These are phyloP conservation scores for Tylopilus plumbeoviolaceoides DNA, from an alignment of 768 basidiomycete genomes.

Conservation along the genomic window DNA sequence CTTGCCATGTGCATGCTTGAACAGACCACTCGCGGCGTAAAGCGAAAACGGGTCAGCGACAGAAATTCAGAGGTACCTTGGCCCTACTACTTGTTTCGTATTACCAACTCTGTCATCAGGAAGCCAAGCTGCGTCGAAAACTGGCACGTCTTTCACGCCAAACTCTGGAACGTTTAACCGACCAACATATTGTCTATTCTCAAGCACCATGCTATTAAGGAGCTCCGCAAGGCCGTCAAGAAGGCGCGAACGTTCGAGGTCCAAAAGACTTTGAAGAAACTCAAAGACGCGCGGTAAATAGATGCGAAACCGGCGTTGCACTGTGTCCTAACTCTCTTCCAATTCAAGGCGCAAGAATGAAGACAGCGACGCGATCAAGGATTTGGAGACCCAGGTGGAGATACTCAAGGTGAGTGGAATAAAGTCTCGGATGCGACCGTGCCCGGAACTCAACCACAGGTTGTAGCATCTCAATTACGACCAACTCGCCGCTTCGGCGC, in stretches of 20 bases:
- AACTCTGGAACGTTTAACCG: slow-evolving; percentile 5
- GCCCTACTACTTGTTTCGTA: not conserved
- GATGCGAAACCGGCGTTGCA: not conserved
- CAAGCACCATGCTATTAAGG: slow-evolving; percentile 74
- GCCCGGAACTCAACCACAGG: not conserved
- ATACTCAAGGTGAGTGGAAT: slow-evolving; percentile 56
- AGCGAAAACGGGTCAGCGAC: slow-evolving; percentile 41
- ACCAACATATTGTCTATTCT: slow-evolving; percentile 11
- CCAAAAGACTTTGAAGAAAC: slow-evolving; percentile 76
- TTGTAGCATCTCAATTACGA: slow-evolving; percentile 56
- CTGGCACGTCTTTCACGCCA: slow-evolving; percentile 41
- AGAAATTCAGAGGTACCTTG: slow-evolving; percentile 31
- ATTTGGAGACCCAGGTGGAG: slow-evolving; percentile 58
- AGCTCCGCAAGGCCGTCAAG: slow-evolving; percentile 72
- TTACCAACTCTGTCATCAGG: slow-evolving; percentile 20
- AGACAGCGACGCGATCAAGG: slow-evolving; percentile 36
- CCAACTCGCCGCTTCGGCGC: slow-evolving; percentile 57
- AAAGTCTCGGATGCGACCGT: not conserved
- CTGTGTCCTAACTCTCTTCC: not conserved
- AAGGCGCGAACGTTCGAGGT: slow-evolving; percentile 79
- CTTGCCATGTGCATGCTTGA: not conserved
- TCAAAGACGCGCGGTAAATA: slow-evolving; percentile 62
- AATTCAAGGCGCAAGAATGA: slow-evolving; percentile 34
- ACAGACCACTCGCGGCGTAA: slow-evolving; percentile 27
- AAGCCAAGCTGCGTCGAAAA: slow-evolving; percentile 46